phyloP scores from a whole-genome alignment of 805 yeast genomes.

The Starmerella tilneyi region DNA sequence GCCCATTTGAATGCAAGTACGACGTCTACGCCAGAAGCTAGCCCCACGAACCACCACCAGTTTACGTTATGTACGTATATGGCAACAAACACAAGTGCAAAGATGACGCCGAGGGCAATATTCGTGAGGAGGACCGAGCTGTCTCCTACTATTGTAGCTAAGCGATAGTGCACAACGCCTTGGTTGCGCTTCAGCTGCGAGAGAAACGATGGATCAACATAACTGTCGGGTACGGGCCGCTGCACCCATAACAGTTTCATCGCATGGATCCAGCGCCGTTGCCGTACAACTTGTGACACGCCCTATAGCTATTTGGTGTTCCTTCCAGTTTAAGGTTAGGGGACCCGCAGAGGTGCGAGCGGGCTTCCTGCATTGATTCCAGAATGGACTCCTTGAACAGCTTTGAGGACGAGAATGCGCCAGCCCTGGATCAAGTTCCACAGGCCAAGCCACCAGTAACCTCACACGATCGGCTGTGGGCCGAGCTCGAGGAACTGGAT shows the following conservation, averaged over 20 bases:
- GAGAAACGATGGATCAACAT: constrained; percentile 73
- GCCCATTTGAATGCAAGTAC: constrained; percentile 28
- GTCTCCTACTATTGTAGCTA: constrained; percentile 55
- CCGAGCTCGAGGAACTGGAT: constrained; percentile 74
- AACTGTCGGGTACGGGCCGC: constrained; percentile 85
- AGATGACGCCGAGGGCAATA: constrained; percentile 50
- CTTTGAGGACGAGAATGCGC: constrained; percentile 6
- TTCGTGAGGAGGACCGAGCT: constrained; percentile 60
- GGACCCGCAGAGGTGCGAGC: no score
- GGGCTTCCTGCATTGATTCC: neutral
- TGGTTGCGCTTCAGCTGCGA: constrained; percentile 68
- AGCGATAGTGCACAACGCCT: constrained; percentile 59
- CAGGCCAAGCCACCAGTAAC: constrained; percentile 51
- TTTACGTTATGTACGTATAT: constrained; percentile 29
- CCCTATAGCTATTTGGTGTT: neutral
- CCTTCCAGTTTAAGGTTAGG: neutral
- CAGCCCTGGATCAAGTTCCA: constrained; percentile 39
- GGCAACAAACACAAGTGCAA: constrained; percentile 59
- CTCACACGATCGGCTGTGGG: constrained; percentile 70
- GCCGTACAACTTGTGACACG: neutral
- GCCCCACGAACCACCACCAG: constrained; percentile 29
- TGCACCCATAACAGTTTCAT: constrained; percentile 65
- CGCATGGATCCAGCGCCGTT: neutral
- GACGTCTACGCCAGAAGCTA: constrained; percentile 10
- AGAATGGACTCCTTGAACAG: constrained; percentile 10